Base-by-base conservation (phyloP, 148 eudicot genomes). In the Rhododendron mucronatum region DNA sequence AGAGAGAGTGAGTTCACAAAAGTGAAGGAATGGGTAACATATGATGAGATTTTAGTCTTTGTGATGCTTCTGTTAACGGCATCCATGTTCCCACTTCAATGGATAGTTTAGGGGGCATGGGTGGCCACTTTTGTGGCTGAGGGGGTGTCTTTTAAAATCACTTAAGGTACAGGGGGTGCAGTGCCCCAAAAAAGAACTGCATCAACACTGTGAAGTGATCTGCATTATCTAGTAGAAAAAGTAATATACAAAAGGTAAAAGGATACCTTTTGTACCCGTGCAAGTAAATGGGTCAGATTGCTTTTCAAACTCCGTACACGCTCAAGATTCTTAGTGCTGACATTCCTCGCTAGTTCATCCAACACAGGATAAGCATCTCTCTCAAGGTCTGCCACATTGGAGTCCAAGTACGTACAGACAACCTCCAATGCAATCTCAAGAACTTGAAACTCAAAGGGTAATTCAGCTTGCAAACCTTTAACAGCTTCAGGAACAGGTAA, bases 261-360 rank as follows among this genome's bases (percentile, higher is more conserved):
- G n/a, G 16, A 59, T 94, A 97, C 99, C 98, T 95, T 97, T 85
- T 97, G 99, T 55, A 97, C 99, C 73, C 96, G 92, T 81, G 98
- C 99, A 86, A 97, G 99, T 90, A 97, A 88, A 63, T 95, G 95
- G 63, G 99, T 97, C 55, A 97, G 94, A 80, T 94, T 93, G 91
- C 98, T 97, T 85, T 97, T 97, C 91, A 95, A 92, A 88, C 98
- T 95, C 87, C 99, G 87, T 75, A 97, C 99, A 78, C 90, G 98
- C 89, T 97, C 98, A 86, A 97, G 98, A 87, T 95, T 97, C 89
- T 94, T 94, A 69, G 98, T 94, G 87, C 98, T 97, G 76, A 97
- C 99, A 87, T 91, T 94, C 83, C 90, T 91, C 74, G 99, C 96
- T 90, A 97, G 87, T 78, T 94, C 99, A 92, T 95, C 99, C 85